phyloP scores from a whole-genome alignment of 768 basidiomycete species.

The Hygrocybe coccinea region DNA sequence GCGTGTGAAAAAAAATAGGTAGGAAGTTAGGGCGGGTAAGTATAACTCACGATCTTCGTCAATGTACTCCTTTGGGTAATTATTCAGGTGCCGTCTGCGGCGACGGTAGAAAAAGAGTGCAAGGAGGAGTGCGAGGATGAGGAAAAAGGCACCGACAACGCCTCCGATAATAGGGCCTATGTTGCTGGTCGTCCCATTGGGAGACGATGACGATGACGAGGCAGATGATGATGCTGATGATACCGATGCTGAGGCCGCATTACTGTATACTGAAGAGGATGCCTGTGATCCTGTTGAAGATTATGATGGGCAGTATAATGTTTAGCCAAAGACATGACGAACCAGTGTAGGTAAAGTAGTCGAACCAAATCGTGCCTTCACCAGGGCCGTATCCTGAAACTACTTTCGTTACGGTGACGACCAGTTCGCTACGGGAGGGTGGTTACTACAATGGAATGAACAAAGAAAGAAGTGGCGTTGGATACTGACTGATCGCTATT shows the following conservation, averaged over 20 bases:
- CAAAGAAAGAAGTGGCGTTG: too few species aligned
- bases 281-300: background rate
- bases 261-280: background rate
- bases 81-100: background rate
- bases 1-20: too few species aligned
- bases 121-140: constrained; percentile 15
- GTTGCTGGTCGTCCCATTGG: constrained; percentile 6
- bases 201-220: background rate
- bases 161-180: constrained; percentile 30
- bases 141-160: constrained; percentile 21
- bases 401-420: constrained; percentile 33
- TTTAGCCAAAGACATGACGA: constrained; percentile 18
- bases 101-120: constrained; percentile 21
- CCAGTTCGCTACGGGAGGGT: constrained; percentile 22
- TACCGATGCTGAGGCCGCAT: constrained; percentile 1
- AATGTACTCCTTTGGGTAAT: background rate
- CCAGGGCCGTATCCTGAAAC: constrained; percentile 21
- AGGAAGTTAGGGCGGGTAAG: too few species aligned
- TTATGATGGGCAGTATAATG: background rate
- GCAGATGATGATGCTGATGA: background rate
- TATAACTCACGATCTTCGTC: background rate
- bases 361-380: constrained; percentile 42
- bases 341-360: constrained; percentile 33
- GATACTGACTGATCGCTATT: constrained; percentile 31
- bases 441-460: background rate